These are phyloP conservation scores for Phytophthora crassamura DNA, from an alignment of 352 stramenopile species.

Conservation along the genomic window DNA sequence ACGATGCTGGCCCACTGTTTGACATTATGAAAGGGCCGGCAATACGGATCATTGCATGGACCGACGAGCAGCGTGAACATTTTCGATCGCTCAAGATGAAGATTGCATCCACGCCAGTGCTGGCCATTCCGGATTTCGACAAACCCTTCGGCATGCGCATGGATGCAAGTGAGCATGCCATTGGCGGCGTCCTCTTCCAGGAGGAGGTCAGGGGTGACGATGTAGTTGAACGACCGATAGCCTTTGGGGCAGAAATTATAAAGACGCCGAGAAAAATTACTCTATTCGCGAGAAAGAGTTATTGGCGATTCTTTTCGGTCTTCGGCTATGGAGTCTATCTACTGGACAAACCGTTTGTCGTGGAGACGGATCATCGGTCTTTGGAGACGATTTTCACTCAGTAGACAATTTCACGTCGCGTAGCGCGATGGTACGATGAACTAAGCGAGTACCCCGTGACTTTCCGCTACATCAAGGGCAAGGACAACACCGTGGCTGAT, in stretches of 20 bases:
- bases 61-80: neutral
- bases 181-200: too few relatives aligned
- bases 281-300: constrained; percentile 12
- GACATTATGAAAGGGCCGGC: constrained; percentile 1
- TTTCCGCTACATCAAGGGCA: too few relatives aligned
- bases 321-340: constrained; percentile 11
- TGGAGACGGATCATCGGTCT: neutral
- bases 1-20: too few relatives aligned
- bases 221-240: constrained; percentile 5
- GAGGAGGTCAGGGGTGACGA: too few relatives aligned
- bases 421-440: too few relatives aligned
- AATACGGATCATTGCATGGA: neutral
- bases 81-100: neutral
- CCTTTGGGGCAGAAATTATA: constrained; percentile 13
- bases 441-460: too few relatives aligned
- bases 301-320: constrained; percentile 5
- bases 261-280: constrained; percentile 1
- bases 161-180: neutral
- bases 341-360: constrained; percentile 6
- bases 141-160: neutral
- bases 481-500: too few relatives aligned
- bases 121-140: constrained; percentile 1
- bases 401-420: too few relatives aligned
- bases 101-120: constrained; percentile 1
- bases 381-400: constrained; percentile 1